Conservation (phyloP, 495 filamentous ascomycete genomes). For the Neurospora terricola region DNA sequence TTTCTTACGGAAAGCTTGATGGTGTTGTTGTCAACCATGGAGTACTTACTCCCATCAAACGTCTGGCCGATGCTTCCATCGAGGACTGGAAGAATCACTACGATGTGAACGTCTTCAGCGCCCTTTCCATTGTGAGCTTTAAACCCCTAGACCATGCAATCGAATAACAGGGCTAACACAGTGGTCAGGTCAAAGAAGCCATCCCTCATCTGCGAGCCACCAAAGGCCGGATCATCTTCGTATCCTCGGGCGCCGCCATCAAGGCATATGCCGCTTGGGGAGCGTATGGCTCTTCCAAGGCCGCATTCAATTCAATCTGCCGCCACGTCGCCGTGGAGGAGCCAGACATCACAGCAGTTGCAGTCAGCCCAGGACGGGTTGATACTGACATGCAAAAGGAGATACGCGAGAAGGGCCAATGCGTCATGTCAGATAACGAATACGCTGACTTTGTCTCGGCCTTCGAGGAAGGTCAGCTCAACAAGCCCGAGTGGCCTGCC, state of each 20-base stretch:
- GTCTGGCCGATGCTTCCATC: constrained; percentile 49
- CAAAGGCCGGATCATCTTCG: constrained; percentile 61
- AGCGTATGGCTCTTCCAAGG: constrained; percentile 76
- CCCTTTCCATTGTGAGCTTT: constrained; percentile 59
- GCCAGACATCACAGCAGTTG: constrained; percentile 58
- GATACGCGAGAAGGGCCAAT: constrained; percentile 60
- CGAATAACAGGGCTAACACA: constrained; percentile 4
- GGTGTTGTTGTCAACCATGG: constrained; percentile 85
- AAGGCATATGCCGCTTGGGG: constrained; percentile 65
- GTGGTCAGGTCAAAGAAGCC: constrained; percentile 55
- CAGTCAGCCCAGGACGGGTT: constrained; percentile 72
- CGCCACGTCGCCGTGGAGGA: constrained; percentile 69
- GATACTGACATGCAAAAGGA: constrained; percentile 91
- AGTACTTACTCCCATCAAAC: constrained; percentile 64
- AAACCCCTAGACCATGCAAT: background rate
- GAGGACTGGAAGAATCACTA: constrained; percentile 70
- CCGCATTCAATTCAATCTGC: constrained; percentile 76
- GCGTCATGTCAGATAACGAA: constrained; percentile 53
- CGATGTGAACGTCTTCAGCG: constrained; percentile 76
- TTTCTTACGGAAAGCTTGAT: constrained; percentile 63
- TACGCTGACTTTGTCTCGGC: constrained; percentile 56
- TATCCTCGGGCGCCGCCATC: constrained; percentile 65
- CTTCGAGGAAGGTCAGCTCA: constrained; percentile 58
- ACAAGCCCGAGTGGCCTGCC: constrained; percentile 77
- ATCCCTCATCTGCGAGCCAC: constrained; percentile 60